Evolutionary conservation across 345 rosid species (phyloP).

Genomic region (Cardiospermum halicacabum): DNA sequence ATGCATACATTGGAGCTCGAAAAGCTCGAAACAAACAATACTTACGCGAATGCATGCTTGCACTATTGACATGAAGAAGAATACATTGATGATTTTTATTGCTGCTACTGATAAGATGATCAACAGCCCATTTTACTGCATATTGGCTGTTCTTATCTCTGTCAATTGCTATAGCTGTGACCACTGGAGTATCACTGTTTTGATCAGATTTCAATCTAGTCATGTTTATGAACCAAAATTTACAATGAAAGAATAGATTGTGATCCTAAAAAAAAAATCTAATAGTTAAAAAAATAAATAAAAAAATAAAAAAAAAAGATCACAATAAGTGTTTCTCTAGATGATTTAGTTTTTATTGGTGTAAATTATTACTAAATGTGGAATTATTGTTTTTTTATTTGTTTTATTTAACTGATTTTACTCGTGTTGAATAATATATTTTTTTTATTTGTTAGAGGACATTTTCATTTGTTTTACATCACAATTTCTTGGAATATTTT

Average conservation of each 20-base stretch:
- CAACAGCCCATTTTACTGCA: slow-evolving; percentile 55
- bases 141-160: slow-evolving; percentile 46
- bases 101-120: slow-evolving; percentile 30
- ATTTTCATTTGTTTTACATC: too few species aligned
- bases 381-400: not conserved
- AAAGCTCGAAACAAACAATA: not conserved
- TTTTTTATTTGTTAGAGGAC: not conserved
- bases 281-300: too few species aligned
- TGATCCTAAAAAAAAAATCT: not conserved
- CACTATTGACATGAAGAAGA: slow-evolving; percentile 40
- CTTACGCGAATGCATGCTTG: slow-evolving; percentile 23
- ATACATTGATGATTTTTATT: slow-evolving; percentile 18
- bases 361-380: not conserved
- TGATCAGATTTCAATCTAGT: not conserved
- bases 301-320: too few species aligned
- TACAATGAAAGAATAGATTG: too few species aligned
- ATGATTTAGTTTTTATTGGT: not conserved
- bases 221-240: not conserved
- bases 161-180: slow-evolving; percentile 47
- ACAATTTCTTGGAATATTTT: too few species aligned
- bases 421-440: too few species aligned
- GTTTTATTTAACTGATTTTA: too few species aligned
- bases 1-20: not conserved
- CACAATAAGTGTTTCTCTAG: too few species aligned
- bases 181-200: not conserved